phyloP scores from a whole-genome alignment of 148 eudicot species.

The Rhododendron henanense region DNA sequence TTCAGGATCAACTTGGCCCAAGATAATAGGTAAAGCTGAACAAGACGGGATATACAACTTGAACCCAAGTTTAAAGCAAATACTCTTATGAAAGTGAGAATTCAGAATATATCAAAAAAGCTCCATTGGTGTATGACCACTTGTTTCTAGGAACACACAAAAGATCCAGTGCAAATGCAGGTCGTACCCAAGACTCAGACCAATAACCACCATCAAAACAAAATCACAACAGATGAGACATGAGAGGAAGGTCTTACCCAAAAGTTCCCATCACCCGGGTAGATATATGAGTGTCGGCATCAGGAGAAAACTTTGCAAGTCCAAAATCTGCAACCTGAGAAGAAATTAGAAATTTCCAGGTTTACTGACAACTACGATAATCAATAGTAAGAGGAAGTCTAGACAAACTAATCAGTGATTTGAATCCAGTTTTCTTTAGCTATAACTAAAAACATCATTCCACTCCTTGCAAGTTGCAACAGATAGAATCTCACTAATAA shows the following conservation, averaged over 20 bases:
- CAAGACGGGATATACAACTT: neutral
- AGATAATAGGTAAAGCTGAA: neutral
- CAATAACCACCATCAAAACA: neutral
- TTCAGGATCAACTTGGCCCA: neutral
- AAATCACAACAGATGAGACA: neutral
- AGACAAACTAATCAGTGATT: neutral
- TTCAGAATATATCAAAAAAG: neutral
- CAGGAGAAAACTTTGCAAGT: slow-evolving; percentile 81
- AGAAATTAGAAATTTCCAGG: slow-evolving; percentile 5
- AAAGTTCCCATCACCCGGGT: slow-evolving; percentile 99
- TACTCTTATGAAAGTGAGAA: neutral
- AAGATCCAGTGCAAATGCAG: neutral
- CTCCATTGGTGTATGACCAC: neutral
- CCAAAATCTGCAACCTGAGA: slow-evolving; percentile 98
- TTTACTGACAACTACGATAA: neutral
- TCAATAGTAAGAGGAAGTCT: neutral
- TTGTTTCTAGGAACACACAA: neutral
- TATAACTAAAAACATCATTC: neutral
- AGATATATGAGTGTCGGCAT: slow-evolving; percentile 79
- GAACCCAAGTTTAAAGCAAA: neutral
- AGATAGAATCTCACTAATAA: neutral
- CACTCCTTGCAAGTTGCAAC: neutral
- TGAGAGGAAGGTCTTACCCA: slow-evolving; percentile 51
- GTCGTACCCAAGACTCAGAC: neutral
- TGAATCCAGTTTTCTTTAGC: neutral